Evolutionary conservation across 495 filamentous ascomycete species (phyloP).

Genomic region (Lasiosphaeriaceae sp.): DNA sequence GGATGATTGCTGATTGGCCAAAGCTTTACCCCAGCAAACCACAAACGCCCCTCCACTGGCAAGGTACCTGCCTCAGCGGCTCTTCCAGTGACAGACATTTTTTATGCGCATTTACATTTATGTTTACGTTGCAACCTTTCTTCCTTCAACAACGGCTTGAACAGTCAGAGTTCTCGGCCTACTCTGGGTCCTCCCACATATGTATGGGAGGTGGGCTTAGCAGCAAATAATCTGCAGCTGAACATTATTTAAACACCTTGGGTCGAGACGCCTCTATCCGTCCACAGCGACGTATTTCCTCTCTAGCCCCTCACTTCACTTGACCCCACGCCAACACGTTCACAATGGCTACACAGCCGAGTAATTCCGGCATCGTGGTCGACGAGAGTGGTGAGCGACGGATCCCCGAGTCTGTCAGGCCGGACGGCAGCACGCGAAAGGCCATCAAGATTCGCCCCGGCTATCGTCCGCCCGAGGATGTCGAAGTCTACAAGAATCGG

Average conservation of each 20-base stretch:
- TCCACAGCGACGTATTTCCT: too few species aligned
- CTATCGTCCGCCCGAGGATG: constrained; percentile 92
- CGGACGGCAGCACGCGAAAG: constrained; percentile 83
- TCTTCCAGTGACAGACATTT: neutral
- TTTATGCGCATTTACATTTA: neutral
- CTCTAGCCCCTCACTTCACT: too few species aligned
- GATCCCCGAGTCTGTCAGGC: constrained; percentile 80
- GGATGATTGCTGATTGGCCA: constrained; percentile 32
- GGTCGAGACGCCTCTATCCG: too few species aligned
- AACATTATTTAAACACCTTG: too few species aligned
- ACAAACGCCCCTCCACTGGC: neutral
- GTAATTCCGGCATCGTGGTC: constrained; percentile 70
- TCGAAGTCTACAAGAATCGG: constrained; percentile 92
- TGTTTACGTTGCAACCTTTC: neutral
- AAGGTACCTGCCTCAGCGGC: too few species aligned
- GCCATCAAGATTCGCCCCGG: constrained; percentile 92
- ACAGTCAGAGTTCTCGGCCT: neutral
- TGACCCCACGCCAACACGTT: constrained; percentile 11
- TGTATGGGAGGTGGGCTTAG: neutral
- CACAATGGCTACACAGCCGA: constrained; percentile 47
- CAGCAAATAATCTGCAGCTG: neutral
- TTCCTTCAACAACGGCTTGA: neutral
- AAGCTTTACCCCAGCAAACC: constrained; percentile 27
- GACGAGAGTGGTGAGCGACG: constrained; percentile 74
- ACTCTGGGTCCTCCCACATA: neutral